Evolutionary conservation across 2,329 filamentous ascomycete genomes (phyloP).

Genomic region (Fusarium sp.): DNA sequence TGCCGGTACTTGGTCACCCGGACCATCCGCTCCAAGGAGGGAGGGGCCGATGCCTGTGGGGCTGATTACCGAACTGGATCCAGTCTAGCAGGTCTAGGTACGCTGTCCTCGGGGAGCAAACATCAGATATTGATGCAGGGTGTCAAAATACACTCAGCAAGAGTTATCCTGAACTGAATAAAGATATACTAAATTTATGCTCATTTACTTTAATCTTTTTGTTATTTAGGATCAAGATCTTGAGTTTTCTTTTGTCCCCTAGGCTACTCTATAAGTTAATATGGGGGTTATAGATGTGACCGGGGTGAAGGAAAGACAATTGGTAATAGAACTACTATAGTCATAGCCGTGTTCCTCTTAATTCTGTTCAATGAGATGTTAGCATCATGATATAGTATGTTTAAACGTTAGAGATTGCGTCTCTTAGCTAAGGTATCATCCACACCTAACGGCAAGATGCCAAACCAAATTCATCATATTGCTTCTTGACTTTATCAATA

Average conservation of each 20-base stretch:
- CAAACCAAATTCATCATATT: background rate
- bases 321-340: background rate
- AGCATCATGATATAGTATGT: background rate
- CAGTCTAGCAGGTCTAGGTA: no score
- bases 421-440: background rate
- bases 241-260: no score
- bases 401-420: background rate
- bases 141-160: no score
- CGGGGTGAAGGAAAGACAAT: background rate
- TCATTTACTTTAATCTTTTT: no score
- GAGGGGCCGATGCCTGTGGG: constrained; percentile 16
- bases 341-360: background rate
- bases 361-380: background rate
- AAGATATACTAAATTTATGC: no score
- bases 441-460: background rate
- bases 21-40: background rate
- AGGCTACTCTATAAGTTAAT: background rate
- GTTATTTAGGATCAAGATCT: no score
- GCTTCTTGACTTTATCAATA: no score
- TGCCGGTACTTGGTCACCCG: constrained; percentile 15
- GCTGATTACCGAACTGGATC: constrained; percentile 11
- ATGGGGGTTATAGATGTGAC: background rate
- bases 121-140: no score
- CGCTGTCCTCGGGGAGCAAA: no score
- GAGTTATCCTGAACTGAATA: no score